Evolutionary conservation across 768 basidiomycete genomes (phyloP), one percentile per base, ranked within the genome.

Genomic region (Suillus sp.): DNA sequence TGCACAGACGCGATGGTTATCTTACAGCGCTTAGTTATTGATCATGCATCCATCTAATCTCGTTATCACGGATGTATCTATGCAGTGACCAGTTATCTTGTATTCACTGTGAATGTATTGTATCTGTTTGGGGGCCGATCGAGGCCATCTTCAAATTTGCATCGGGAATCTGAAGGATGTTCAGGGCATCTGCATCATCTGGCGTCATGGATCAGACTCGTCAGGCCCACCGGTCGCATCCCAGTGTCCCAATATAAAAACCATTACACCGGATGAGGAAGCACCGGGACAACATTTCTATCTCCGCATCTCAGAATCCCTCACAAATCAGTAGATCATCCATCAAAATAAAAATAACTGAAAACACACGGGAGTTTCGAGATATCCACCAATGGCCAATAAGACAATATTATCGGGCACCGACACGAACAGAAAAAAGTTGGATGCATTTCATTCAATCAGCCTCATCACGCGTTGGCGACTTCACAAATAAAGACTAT

Each of bases 1-100:
- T 59, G 37, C 45, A 27, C 18, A 61, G 55, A 38, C 22, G 16
- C 38, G 37, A 59, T 27, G 38, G 66, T 66, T 74, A 72, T 57
- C 54, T 58, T 74, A 74, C 30, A 69, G 62, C 70, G 69, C 64
- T 59, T 69, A 69, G 63, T 66, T 74, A 67, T 71, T 67, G 55
- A 59, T 60, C 62, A 62, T 56, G 54, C 63, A 53, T 53, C 37
- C 35, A 40, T 60, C 56, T 65, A 48, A 64, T 71, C 51, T 47
- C 45, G n/a, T 62, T 62, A 60, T 53, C 51, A 53, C 42, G 38
- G 37, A 30, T 40, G 25, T 57, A 38, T 10, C 22, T 56, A 25
- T 22, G n/a, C 8, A 37, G 54, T 35, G 54, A 51, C 50, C 8
- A 32, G 11, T 53, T 32, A 4, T 56, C 14, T 55, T 56, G 54